Conservation (phyloP, 2,329 filamentous ascomycete species). For the Ramularia collo-cygni region DNA sequence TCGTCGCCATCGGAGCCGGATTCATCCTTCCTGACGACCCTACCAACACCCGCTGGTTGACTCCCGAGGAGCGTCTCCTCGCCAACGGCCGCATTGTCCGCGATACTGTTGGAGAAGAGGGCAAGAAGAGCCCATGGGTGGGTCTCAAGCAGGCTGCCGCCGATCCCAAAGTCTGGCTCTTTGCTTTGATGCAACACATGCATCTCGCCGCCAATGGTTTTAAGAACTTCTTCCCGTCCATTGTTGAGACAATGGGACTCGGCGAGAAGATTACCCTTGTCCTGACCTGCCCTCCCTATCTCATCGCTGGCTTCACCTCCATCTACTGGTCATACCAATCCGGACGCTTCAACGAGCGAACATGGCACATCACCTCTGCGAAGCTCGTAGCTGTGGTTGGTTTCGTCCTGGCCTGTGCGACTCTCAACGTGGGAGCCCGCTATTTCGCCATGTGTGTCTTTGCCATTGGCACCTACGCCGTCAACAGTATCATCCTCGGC, state of each 20-base stretch:
- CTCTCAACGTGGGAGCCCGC: conserved; percentile 31
- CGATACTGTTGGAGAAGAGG: conserved; percentile 46
- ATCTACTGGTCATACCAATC: conserved; percentile 31
- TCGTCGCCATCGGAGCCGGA: conserved; percentile 50
- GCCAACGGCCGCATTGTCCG: conserved; percentile 44
- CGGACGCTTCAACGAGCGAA: conserved; percentile 34
- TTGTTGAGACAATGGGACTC: conserved; percentile 46
- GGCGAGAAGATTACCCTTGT: conserved; percentile 43
- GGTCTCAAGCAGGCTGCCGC: conserved; percentile 45
- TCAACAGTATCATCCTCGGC: conserved; percentile 43
- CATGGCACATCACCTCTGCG: conserved; percentile 35
- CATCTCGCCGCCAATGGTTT: conserved; percentile 49
- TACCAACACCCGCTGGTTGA: conserved; percentile 38
- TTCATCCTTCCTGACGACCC: conserved; percentile 64
- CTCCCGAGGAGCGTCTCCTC: conserved; percentile 37
- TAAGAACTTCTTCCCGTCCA: conserved; percentile 40
- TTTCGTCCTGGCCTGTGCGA: conserved; percentile 32
- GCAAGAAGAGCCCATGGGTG: conserved; percentile 39
- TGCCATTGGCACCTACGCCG: conserved; percentile 37
- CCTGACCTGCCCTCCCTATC: conserved; percentile 38
- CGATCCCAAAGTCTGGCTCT: conserved; percentile 48
- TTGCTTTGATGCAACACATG: conserved; percentile 51
- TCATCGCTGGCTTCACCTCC: conserved; percentile 26
- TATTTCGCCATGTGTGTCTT: conserved; percentile 27
- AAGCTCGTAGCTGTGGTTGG: conserved; percentile 33